Percentiles rank a stretch among this genome's conserved stretches.
phyloP scores from a whole-genome alignment of 2,329 filamentous ascomycete species.

The Beauveria medogensis region DNA sequence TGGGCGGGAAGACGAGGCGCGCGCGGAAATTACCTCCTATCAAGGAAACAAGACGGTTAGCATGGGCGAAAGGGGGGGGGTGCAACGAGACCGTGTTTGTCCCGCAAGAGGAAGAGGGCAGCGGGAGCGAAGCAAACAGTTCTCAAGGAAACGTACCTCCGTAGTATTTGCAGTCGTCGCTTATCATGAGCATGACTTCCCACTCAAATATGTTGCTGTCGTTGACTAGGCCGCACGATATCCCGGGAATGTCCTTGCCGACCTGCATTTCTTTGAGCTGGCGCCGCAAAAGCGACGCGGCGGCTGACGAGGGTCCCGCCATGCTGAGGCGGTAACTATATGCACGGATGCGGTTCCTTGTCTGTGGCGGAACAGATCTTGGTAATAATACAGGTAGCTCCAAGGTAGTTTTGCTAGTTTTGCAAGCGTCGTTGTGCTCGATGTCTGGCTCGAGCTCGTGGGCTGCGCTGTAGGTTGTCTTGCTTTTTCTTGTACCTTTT shows the following conservation, averaged over 20 bases:
- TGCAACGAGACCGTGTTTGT: not conserved
- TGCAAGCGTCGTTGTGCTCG: not conserved
- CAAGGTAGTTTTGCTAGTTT: not conserved
- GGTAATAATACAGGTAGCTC: not conserved
- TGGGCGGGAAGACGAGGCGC: slow-evolving; percentile 69
- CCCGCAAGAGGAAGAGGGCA: not conserved
- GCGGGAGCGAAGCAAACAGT: not conserved
- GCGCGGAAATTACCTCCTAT: slow-evolving; percentile 88
- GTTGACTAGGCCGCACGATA: slow-evolving; percentile 81
- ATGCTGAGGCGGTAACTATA: slow-evolving; percentile 17
- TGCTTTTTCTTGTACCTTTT: not conserved
- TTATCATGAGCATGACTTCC: slow-evolving; percentile 99
- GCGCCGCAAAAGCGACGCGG: slow-evolving; percentile 66
- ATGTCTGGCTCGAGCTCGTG: not conserved
- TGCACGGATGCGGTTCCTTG: not conserved
- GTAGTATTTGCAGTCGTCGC: slow-evolving; percentile 87
- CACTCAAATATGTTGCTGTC: slow-evolving; percentile 90
- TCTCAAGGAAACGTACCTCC: slow-evolving; percentile 55
- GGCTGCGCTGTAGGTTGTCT: not conserved
- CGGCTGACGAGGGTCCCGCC: slow-evolving; percentile 42
- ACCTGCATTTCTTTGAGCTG: slow-evolving; percentile 94
- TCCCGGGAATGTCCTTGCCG: slow-evolving; percentile 84
- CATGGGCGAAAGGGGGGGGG: not conserved
- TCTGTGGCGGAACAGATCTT: not conserved
- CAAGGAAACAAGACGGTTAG: not conserved